phyloP scores from a whole-genome alignment of 192 early-diverging fungal genomes.

The Pecoramyces ruminantium region DNA sequence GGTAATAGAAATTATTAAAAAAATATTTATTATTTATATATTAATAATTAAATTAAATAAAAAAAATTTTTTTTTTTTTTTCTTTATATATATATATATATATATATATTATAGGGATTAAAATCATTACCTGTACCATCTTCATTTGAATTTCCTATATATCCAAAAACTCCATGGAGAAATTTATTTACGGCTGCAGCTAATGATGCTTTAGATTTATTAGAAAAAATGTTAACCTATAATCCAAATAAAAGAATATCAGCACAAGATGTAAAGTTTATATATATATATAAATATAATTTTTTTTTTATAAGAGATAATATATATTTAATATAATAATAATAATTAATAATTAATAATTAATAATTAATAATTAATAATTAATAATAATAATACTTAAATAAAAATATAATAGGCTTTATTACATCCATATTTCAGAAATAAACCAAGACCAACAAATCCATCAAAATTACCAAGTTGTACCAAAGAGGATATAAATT shows the following conservation, averaged over 20 bases:
- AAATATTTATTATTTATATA: too few relatives aligned
- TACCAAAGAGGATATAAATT: slow-evolving; percentile 10
- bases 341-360: neutral
- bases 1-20: slow-evolving; percentile 13
- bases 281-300: too few relatives aligned
- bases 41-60: too few relatives aligned
- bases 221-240: slow-evolving; percentile 74
- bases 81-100: too few relatives aligned
- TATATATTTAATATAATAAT: neutral
- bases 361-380: neutral
- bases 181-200: slow-evolving; percentile 70
- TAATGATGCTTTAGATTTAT: slow-evolving; percentile 62
- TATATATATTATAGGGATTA: slow-evolving; percentile 53
- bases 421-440: slow-evolving; percentile 57
- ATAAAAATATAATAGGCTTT: too few relatives aligned
- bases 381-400: too few relatives aligned
- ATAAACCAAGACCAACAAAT: slow-evolving; percentile 47
- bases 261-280: slow-evolving; percentile 41
- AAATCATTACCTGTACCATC: slow-evolving; percentile 45
- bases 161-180: slow-evolving; percentile 51
- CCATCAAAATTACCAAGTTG: slow-evolving; percentile 38
- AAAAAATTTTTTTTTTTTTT: too few relatives aligned
- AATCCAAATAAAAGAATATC: slow-evolving; percentile 69
- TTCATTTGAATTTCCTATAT: slow-evolving; percentile 48
- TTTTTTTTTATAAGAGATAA: too few relatives aligned